Evolutionary conservation across 177 flowering plant genomes (phyloP).

Genomic region (Vitis hybrid): DNA sequence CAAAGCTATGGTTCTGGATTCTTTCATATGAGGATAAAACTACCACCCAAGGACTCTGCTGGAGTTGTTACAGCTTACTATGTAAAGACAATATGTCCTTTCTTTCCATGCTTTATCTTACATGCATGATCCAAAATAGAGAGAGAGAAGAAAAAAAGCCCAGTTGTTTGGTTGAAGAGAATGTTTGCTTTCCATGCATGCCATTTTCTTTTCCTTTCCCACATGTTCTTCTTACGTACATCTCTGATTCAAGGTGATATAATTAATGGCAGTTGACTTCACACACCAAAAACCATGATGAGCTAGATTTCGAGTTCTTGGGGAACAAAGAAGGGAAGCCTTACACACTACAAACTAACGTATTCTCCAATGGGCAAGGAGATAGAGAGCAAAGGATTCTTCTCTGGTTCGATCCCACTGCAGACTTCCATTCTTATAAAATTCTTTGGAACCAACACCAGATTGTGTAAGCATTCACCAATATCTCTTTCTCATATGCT

Average conservation of each 20-base stretch:
- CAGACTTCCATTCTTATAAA: conserved; percentile 40
- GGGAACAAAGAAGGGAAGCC: conserved; percentile 51
- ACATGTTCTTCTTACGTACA: background rate
- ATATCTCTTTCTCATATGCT: background rate
- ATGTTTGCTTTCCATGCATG: background rate
- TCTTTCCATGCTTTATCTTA: too few species aligned
- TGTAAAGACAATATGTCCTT: conserved; percentile 16
- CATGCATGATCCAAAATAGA: background rate
- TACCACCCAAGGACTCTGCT: conserved; percentile 40
- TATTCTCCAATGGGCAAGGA: conserved; percentile 41
- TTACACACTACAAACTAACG: conserved; percentile 43
- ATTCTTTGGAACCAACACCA: conserved; percentile 57
- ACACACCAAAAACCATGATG: conserved; percentile 28
- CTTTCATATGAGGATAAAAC: conserved; percentile 39
- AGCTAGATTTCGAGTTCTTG: conserved; percentile 54
- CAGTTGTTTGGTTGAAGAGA: background rate
- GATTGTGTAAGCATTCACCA: conserved; percentile 37
- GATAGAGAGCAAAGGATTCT: conserved; percentile 41
- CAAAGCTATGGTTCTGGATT: conserved; percentile 43
- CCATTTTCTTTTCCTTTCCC: background rate
- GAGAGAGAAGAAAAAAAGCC: background rate
- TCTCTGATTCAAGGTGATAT: too few species aligned
- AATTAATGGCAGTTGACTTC: conserved; percentile 34
- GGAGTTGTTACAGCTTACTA: conserved; percentile 59
- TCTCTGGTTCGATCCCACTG: conserved; percentile 61